Evolutionary conservation across 306 rosid species (phyloP), one percentile per base, ranked within the genome.

Genomic region (Acacia confusa): DNA sequence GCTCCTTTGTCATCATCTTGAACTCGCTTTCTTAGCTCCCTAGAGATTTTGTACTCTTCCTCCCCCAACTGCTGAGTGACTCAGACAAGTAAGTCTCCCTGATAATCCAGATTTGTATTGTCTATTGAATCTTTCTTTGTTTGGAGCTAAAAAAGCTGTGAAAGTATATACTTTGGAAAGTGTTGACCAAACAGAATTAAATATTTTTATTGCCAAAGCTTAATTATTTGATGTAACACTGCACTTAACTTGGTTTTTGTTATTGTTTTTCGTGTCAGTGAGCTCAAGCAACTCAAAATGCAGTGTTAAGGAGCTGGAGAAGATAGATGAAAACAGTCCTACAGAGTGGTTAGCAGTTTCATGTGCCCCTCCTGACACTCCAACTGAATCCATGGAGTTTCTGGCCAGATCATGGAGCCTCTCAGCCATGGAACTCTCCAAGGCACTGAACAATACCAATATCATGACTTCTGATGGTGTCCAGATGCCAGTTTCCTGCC

Each of bases 381-480:
- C 97, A 22, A 93, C 97, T 1, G 98, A 95, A 77, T 89, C 97
- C 58, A 95, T 95, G 99, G 97, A 95, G 90, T 95, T 92, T 84
- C 94, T 95, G 64, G 96, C 94, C 9, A 88, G 99, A 86, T 95
- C 98, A 69, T 95, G 99, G 99, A 95, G 99, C 66, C 92, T 95
- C 69, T 95, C 96, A 2, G 97, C 99, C 68, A 84, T 79, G 80
- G 97, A 93, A 86, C 92, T 95, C 76, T 90, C 98, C 74, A 90
- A 92, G 82, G 97, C 95, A 73, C 89, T 95, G 80, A 87, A 92
- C 34, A 85, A 65, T 77, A 85, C 90, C 4, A 84, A 85, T 38
- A 71, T 74, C 84, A 45, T 66, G 17, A 30, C 82, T 68, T 83
- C 90, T 48, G 81, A 78, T 7, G 78, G 67, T 83, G 72, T 89